Percentiles rank a stretch among this genome's conserved stretches.
These are phyloP conservation scores for Pontederia paniculata DNA, from an alignment of 176 grass and related monocot genomes.

Conservation along the genomic window DNA sequence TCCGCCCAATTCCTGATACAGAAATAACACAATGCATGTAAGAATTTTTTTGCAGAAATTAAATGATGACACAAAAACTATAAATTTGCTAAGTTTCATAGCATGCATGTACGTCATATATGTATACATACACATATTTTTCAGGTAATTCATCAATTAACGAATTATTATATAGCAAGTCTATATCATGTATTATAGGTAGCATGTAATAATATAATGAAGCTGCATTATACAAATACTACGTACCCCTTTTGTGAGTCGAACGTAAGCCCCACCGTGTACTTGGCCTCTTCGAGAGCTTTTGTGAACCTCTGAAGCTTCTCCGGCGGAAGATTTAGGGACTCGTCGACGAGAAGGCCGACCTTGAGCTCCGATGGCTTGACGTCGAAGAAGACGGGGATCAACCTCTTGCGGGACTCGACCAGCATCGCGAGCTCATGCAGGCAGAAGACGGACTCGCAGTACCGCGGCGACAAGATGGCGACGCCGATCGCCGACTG, in stretches of 20 bases:
- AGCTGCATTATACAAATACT: background rate
- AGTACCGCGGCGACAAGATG: conserved; percentile 59
- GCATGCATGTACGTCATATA: too few species aligned
- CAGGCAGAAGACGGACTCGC: conserved; percentile 64
- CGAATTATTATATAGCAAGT: too few species aligned
- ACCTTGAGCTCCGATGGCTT: conserved; percentile 53
- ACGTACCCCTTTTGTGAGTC: conserved; percentile 54
- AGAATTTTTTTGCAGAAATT: conserved; percentile 14
- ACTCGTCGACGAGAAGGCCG: conserved; percentile 8
- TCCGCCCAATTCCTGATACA: conserved; percentile 20
- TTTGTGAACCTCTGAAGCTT: conserved; percentile 36
- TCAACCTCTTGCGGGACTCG: conserved; percentile 46
- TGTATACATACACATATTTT: too few species aligned
- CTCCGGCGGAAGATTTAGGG: conserved; percentile 3
- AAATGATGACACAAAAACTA: too few species aligned
- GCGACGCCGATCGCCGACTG: conserved; percentile 43
- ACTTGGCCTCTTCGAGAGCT: conserved; percentile 44
- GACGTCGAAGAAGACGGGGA: conserved; percentile 76
- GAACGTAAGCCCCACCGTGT: conserved; percentile 63
- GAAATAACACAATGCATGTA: too few species aligned
- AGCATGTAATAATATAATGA: background rate
- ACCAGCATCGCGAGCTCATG: conserved; percentile 56
- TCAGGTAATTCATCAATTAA: too few species aligned
- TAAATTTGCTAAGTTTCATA: too few species aligned
- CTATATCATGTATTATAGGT: too few species aligned